Base-by-base conservation (phyloP, 75 land plant genomes). In the Pinus taeda region DNA sequence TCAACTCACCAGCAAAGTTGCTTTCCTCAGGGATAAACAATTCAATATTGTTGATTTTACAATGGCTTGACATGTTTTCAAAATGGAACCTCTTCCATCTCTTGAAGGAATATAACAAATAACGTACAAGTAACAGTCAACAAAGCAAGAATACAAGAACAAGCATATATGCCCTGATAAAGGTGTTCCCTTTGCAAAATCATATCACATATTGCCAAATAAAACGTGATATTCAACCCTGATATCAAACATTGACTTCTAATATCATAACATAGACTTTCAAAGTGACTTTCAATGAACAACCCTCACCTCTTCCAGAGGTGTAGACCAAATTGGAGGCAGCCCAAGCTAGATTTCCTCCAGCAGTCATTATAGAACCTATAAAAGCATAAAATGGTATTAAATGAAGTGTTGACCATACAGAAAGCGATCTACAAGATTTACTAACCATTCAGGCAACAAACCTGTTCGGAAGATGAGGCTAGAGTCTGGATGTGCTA, bases 351-450 rank as follows among this genome's bases (percentile, higher is more conserved):
- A 85, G 64, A 74, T 85, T 85, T 63, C 87, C 87, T 26, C 87
- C 87, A 20, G 87, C 87, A 13, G 87, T 85, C 87, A 85, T 85
- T 22, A 85, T 83, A 20, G 87, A 85, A 66, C 86, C 86, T 84
- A 59, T 53, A 62, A 59, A 73, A 62, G 30, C 7, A 66, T 30
- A 33, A 65, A 65, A 29, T 6, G 36, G 36, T 66, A 15, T 66
- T 14, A 66, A 33, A 18, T 30, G 6, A 33, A 30, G 30, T 14
- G 45, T 18, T 45, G 21, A 13, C n/a, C 24, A 24, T 24, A 74
- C 36, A 33, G 3, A 33, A 76, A 37, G 30, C 29, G 21, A 76
- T 18, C 39, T 24, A 57, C 17, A 53, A 14, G 33, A 26, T 17
- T 4, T 59, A 49, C 55, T 49, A 49, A 49, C 9, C 55, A n/a